phyloP scores from a whole-genome alignment of 345 rosid genomes.

The Geranium brycei region DNA sequence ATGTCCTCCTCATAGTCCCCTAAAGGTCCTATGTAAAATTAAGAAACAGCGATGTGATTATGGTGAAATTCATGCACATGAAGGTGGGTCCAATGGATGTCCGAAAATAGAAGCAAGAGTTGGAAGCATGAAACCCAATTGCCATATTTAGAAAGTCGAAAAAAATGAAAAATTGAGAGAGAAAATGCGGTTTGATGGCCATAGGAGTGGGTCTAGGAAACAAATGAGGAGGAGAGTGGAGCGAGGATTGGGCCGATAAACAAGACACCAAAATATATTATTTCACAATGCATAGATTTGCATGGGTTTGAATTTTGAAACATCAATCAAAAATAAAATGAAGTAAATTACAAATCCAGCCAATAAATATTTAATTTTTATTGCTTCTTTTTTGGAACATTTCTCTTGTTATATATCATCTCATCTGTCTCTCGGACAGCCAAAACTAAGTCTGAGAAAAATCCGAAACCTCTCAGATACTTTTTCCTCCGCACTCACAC shows the following conservation, averaged over 20 bases:
- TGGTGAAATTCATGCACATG: slow-evolving; percentile 11
- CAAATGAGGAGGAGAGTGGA: slow-evolving; percentile 13
- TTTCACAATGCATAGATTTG: slow-evolving; percentile 13
- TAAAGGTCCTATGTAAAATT: not conserved
- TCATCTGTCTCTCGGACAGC: slow-evolving; percentile 29
- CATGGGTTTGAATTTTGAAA: slow-evolving; percentile 16
- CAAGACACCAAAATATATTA: slow-evolving; percentile 10
- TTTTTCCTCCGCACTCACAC: too few relatives aligned
- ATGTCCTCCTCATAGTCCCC: not conserved
- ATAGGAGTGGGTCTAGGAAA: not conserved
- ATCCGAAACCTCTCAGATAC: slow-evolving; percentile 19
- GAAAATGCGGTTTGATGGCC: not conserved
- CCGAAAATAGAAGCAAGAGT: not conserved
- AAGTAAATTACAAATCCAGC: not conserved
- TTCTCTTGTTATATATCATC: not conserved
- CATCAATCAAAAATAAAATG: not conserved
- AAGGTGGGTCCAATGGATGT: not conserved
- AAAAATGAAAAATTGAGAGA: not conserved
- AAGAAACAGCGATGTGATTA: not conserved
- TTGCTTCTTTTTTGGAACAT: not conserved
- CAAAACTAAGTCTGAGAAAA: slow-evolving; percentile 15
- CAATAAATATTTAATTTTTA: not conserved
- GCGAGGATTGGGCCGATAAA: slow-evolving; percentile 36
- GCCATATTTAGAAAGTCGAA: slow-evolving; percentile 8
- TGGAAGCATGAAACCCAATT: slow-evolving; percentile 1